Evolutionary conservation across 2,329 filamentous ascomycete genomes (phyloP).

Genomic region (Fusarium sp.): DNA sequence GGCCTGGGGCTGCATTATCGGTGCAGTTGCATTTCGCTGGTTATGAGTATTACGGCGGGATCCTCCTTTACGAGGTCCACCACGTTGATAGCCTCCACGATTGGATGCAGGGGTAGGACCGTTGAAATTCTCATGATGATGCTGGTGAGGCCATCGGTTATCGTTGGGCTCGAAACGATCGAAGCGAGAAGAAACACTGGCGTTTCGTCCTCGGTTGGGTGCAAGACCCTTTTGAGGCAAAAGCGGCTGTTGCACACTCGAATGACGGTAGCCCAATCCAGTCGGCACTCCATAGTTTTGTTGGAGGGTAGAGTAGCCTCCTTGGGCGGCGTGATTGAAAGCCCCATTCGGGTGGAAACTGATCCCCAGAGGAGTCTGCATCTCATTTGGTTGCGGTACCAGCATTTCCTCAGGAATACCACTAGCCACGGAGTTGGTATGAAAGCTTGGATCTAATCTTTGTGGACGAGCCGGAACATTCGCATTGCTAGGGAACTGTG

Average conservation of each 20-base stretch:
- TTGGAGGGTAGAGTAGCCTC: slow-evolving; percentile 1
- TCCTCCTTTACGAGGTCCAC: slow-evolving; percentile 22
- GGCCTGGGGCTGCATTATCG: slow-evolving; percentile 22
- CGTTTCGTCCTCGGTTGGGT: slow-evolving; percentile 12
- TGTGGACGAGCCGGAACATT: neutral
- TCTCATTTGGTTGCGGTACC: neutral
- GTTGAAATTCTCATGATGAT: slow-evolving; percentile 26
- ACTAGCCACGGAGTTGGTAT: neutral
- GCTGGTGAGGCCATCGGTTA: slow-evolving; percentile 28
- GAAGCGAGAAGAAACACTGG: slow-evolving; percentile 23
- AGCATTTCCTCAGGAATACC: slow-evolving; percentile 5
- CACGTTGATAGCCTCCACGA: slow-evolving; percentile 34
- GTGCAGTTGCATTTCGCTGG: slow-evolving; percentile 42
- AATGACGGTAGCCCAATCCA: slow-evolving; percentile 19
- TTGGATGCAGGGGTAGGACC: slow-evolving; percentile 1
- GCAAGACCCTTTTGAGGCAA: slow-evolving; percentile 10
- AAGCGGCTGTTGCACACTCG: slow-evolving; percentile 13
- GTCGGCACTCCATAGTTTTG: slow-evolving; percentile 7
- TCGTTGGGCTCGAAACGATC: slow-evolving; percentile 22
- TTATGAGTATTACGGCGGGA: slow-evolving; percentile 38
- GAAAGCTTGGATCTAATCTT: neutral
- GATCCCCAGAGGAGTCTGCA: slow-evolving; percentile 9
- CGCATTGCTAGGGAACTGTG: neutral
- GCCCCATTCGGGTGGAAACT: slow-evolving; percentile 17
- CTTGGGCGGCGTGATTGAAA: slow-evolving; percentile 4